These are phyloP conservation scores for Barnettozyma botsteinii DNA, from an alignment of 805 yeast genomes.

Conservation along the genomic window DNA sequence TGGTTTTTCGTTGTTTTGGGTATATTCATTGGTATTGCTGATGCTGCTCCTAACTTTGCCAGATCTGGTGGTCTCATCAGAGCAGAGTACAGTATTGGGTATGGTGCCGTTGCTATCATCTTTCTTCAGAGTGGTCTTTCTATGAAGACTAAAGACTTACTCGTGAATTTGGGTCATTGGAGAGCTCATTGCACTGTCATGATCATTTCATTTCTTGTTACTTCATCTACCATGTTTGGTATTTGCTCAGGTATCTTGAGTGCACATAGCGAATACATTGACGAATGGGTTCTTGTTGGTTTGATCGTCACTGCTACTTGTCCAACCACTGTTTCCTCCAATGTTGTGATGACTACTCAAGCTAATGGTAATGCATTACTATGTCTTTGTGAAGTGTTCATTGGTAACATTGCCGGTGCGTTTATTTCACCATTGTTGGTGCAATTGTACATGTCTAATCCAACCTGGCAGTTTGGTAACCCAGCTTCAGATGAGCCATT, in stretches of 20 bases:
- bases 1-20: slow-evolving; percentile 80
- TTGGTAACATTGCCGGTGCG: slow-evolving; percentile 82
- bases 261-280: slow-evolving; percentile 54
- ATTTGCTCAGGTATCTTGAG: slow-evolving; percentile 59
- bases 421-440: slow-evolving; percentile 81
- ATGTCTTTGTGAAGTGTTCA: slow-evolving; percentile 77
- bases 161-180: slow-evolving; percentile 68
- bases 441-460: slow-evolving; percentile 55
- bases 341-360: slow-evolving; percentile 84
- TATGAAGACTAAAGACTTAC: slow-evolving; percentile 58
- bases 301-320: slow-evolving; percentile 77
- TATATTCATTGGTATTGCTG: slow-evolving; percentile 66
- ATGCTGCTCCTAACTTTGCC: slow-evolving; percentile 77
- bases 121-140: slow-evolving; percentile 78
- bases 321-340: slow-evolving; percentile 89
- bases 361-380: slow-evolving; percentile 81
- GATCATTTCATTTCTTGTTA: slow-evolving; percentile 61
- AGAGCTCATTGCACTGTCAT: slow-evolving; percentile 74
- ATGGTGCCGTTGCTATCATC: slow-evolving; percentile 83
- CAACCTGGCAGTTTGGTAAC: slow-evolving; percentile 71
- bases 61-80: slow-evolving; percentile 72
- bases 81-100: slow-evolving; percentile 73
- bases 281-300: slow-evolving; percentile 76
- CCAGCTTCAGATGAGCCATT: slow-evolving; percentile 59
- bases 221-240: slow-evolving; percentile 68